Base-by-base conservation (phyloP, 768 basidiomycete genomes). In the Tricholoma furcatifolium region DNA sequence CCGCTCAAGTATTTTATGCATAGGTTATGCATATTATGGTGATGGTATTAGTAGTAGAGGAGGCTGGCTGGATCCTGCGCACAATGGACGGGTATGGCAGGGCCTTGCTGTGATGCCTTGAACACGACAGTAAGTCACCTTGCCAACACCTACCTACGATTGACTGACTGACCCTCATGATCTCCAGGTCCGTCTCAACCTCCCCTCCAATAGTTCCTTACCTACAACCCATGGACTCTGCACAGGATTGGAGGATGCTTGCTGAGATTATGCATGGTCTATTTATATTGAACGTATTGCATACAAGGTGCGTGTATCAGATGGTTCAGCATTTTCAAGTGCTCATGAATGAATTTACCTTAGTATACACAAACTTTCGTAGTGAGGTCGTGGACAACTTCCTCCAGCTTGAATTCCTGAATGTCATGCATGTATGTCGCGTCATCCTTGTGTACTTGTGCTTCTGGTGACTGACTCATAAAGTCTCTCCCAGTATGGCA, bases 1-100 rank as follows among this genome's bases (percentile, higher is more conserved):
- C n/a, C n/a, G n/a, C n/a, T n/a, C n/a, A n/a, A n/a, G n/a, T n/a
- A n/a, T n/a, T n/a, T n/a, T n/a, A n/a, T n/a, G n/a, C n/a, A n/a
- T n/a, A n/a, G n/a, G n/a, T n/a, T n/a, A n/a, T n/a, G n/a, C n/a
- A n/a, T n/a, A n/a, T n/a, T n/a, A n/a, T n/a, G n/a, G n/a, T n/a
- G n/a, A n/a, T n/a, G n/a, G n/a, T n/a, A n/a, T n/a, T n/a, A n/a
- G n/a, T n/a, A n/a, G n/a, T n/a, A n/a, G n/a, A n/a, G n/a, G n/a
- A n/a, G n/a, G n/a, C n/a, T n/a, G n/a, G n/a, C n/a, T n/a, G n/a
- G n/a, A n/a, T n/a, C n/a, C n/a, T n/a, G n/a, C n/a, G 97, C 97
- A 18, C 76, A 96, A 56, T 74, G 96, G 46, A 96, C 94, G 1
- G 93, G 93, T 1, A 98, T 97, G 91, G 89, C 93, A 17, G 92